Base-by-base conservation (phyloP, 495 filamentous ascomycete species). In the Penicillium antarcticum region DNA sequence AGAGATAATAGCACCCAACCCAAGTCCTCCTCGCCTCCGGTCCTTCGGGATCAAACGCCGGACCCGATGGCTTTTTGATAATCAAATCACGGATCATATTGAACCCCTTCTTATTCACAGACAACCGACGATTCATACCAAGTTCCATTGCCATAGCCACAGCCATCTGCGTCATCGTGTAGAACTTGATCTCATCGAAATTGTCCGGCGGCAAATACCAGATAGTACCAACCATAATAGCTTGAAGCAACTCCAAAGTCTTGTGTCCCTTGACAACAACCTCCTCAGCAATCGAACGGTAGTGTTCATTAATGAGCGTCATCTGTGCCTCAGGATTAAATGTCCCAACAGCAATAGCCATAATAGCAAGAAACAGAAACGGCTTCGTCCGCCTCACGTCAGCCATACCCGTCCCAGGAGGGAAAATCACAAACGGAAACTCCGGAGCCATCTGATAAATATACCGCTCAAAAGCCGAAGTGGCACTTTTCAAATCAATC, bases 171-270 rank as follows among this genome's bases (percentile, higher is more conserved):
- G 89, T 83, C 45, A 95, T 74, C 68, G 92, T 88, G 66, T 95
- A 95, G 62, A 92, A 96, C 60, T 94, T 95, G 55, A 94, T 78
- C 68, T 96, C 88, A 50, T 95, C 90, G 42, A 84, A 87, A 47
- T 86, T 77, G 45, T 92, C 86, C 2, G 91, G 90, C 14, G 89
- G 87, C 55, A 81, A 85, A 57, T 96, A 96, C 88, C 89, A 96
- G 19, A 87, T 76, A 13, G 81, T 80, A 21, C 76, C 73, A 17
- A 96, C 71, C 31, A 89, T 73, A 10, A 97, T 66, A 1, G 89
- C 82, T 70, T 97, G 92, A 10, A 96, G 81, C 1, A 97, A 69
- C 59, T 97, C 92, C 10, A 97, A 70, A 7, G 80, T 87, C 70
- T 96, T 97, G 46, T 90, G 85, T 11, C 87, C 89, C 29, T 81